Percentiles rank a stretch among this genome's conserved stretches.
Evolutionary conservation across 768 basidiomycete genomes (phyloP).

Genomic region (Russula olivacea): DNA sequence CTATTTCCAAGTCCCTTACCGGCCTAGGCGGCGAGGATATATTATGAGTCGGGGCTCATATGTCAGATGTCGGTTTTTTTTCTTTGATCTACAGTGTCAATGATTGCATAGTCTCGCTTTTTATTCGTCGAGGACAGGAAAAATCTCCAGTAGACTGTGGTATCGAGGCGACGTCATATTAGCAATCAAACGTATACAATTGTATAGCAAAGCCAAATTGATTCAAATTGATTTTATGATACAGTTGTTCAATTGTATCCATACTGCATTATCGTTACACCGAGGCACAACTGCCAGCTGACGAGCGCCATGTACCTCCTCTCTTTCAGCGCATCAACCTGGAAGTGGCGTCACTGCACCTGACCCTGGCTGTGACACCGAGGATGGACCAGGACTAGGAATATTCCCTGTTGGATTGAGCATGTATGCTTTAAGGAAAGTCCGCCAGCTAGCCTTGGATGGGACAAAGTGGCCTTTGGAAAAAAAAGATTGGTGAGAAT

Average conservation of each 20-base stretch:
- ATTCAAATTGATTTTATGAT: background rate
- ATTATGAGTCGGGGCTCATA: background rate
- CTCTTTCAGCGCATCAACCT: background rate
- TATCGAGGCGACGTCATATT: constrained; percentile 4
- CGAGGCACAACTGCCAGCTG: constrained; percentile 10
- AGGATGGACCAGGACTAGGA: constrained; percentile 39
- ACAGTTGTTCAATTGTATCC: background rate
- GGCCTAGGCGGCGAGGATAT: background rate
- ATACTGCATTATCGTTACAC: background rate
- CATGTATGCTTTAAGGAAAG: constrained; percentile 66
- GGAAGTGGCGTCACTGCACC: constrained; percentile 44
- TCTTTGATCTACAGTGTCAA: no score
- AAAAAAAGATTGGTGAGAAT: background rate
- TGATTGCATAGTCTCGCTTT: background rate
- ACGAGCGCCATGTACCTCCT: constrained; percentile 3
- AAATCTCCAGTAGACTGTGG: background rate
- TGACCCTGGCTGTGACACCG: constrained; percentile 38
- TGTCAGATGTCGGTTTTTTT: constrained; percentile 1
- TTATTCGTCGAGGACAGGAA: background rate
- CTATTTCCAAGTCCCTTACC: background rate
- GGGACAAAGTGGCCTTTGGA: constrained; percentile 76
- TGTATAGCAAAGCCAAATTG: background rate
- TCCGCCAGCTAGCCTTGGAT: constrained; percentile 67
- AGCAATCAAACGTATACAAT: background rate
- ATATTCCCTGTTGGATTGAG: constrained; percentile 43